These are phyloP conservation scores for Rhizopogon rudus DNA, from an alignment of 768 basidiomycete species.

Conservation along the genomic window DNA sequence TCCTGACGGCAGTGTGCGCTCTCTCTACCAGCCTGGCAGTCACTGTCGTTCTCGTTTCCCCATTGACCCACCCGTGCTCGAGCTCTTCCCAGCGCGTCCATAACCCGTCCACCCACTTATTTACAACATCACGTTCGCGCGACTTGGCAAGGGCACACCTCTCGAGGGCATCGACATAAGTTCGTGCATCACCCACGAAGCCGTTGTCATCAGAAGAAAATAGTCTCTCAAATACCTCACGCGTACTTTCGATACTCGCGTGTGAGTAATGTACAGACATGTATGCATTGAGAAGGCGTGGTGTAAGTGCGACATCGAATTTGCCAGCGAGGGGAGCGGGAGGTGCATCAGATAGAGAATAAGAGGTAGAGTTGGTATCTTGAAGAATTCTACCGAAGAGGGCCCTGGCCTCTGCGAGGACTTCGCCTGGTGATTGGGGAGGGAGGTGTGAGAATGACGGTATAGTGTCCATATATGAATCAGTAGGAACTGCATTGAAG, in stretches of 20 bases:
- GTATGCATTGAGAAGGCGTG: conserved; percentile 75
- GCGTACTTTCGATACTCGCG: conserved; percentile 42
- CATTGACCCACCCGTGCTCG: conserved; percentile 34
- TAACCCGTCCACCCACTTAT: conserved; percentile 51
- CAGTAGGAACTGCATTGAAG: not conserved
- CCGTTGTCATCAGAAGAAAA: conserved; percentile 25
- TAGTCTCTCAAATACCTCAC: conserved; percentile 45
- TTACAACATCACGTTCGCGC: conserved; percentile 43
- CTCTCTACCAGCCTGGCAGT: conserved; percentile 57
- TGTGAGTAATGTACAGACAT: conserved; percentile 71
- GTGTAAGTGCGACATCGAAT: conserved; percentile 58
- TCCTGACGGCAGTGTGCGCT: conserved; percentile 65
- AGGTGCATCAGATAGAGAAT: not conserved
- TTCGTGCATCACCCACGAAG: conserved; percentile 45
- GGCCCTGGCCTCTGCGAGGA: conserved; percentile 61
- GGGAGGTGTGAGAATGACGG: conserved; percentile 46
- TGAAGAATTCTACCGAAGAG: conserved; percentile 59
- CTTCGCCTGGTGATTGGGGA: conserved; percentile 69
- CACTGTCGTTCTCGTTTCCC: conserved; percentile 15
- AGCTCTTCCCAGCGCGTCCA: conserved; percentile 61
- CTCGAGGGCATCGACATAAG: conserved; percentile 65
- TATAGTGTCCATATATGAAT: not conserved
- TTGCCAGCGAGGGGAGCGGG: conserved; percentile 21
- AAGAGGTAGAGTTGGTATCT: conserved; percentile 25
- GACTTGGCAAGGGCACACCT: conserved; percentile 43